These are phyloP conservation scores for Biscogniauxia marginata DNA, from an alignment of 2,329 filamentous ascomycete genomes.

Conservation along the genomic window DNA sequence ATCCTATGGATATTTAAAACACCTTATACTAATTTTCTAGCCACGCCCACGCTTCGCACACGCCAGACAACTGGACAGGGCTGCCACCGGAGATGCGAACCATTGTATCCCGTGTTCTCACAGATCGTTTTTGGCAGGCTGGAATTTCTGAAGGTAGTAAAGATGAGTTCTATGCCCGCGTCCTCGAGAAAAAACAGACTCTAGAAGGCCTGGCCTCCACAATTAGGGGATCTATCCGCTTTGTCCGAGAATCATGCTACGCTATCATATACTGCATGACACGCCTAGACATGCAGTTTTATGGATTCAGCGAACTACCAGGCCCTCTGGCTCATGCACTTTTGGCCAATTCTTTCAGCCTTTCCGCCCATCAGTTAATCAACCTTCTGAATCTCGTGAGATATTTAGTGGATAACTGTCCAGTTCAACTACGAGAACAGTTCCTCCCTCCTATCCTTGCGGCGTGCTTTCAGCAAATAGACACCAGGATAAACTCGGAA, in stretches of 20 bases:
- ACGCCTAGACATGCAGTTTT: constrained; percentile 82
- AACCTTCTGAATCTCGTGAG: constrained; percentile 88
- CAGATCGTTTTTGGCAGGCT: constrained; percentile 96
- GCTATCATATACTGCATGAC: constrained; percentile 94
- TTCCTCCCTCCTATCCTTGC: constrained; percentile 85
- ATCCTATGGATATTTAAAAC: constrained; percentile 14
- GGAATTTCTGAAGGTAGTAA: constrained; percentile 94
- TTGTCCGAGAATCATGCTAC: constrained; percentile 90
- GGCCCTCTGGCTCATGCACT: constrained; percentile 79
- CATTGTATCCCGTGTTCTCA: constrained; percentile 79
- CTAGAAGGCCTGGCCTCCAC: constrained; percentile 93
- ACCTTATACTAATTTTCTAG: constrained; percentile 39
- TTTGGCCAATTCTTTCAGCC: constrained; percentile 75
- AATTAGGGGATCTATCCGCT: constrained; percentile 82
- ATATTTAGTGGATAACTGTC: constrained; percentile 89
- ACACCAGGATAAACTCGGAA: constrained; percentile 81
- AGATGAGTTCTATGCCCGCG: constrained; percentile 92
- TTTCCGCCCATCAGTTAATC: constrained; percentile 91
- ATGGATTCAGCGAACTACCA: constrained; percentile 82
- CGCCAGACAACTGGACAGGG: constrained; percentile 77
- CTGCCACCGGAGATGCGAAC: constrained; percentile 72
- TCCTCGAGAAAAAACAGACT: constrained; percentile 83
- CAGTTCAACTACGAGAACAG: constrained; percentile 69
- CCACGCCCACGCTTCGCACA: constrained; percentile 89
- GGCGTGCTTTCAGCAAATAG: constrained; percentile 80